A percentile compares a stretch with the other conserved stretches of the same genome.
Evolutionary conservation across 2,329 filamentous ascomycete species (phyloP).

Genomic region (Chaetothyriales sp.): DNA sequence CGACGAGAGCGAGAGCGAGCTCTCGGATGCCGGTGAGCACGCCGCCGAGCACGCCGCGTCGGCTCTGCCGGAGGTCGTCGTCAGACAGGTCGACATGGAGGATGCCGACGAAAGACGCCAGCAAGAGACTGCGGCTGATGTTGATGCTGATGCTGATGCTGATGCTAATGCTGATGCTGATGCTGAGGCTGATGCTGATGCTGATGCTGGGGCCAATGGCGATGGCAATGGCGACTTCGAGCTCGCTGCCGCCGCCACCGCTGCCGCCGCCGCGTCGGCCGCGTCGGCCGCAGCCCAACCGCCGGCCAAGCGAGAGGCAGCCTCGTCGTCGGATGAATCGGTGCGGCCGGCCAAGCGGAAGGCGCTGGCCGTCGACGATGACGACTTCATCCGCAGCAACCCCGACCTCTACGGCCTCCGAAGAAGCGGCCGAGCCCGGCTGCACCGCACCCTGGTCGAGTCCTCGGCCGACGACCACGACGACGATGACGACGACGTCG

Average conservation of each 20-base stretch:
- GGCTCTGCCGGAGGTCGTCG: conserved; percentile 28
- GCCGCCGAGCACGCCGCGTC: conserved; percentile 37
- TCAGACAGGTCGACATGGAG: conserved; percentile 4
- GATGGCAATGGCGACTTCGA: conserved; percentile 57
- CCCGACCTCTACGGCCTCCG: conserved; percentile 89
- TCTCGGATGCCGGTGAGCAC: conserved; percentile 56
- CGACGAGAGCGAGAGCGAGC: conserved; percentile 57
- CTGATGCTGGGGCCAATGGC: conserved; percentile 48
- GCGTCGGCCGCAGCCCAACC: conserved; percentile 37
- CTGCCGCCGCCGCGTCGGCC: too few relatives aligned
- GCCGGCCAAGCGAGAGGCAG: conserved; percentile 33
- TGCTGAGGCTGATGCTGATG: conserved; percentile 62
- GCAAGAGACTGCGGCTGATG: conserved; percentile 27
- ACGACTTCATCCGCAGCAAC: conserved; percentile 77
- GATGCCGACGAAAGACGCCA: conserved; percentile 29
- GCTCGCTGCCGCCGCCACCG: conserved; percentile 37
- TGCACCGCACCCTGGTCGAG: conserved; percentile 49
- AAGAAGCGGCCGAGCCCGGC: conserved; percentile 62
- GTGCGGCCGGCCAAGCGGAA: conserved; percentile 58
- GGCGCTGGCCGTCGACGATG: conserved; percentile 48
- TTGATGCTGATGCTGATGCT: conserved; percentile 14
- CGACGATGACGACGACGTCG: conserved; percentile 64
- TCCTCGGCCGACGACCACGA: conserved; percentile 45
- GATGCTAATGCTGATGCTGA: conserved; percentile 31
- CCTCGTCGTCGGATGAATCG: conserved; percentile 58